phyloP scores from a whole-genome alignment of 345 rosid genomes.

The Geranium brycei region DNA sequence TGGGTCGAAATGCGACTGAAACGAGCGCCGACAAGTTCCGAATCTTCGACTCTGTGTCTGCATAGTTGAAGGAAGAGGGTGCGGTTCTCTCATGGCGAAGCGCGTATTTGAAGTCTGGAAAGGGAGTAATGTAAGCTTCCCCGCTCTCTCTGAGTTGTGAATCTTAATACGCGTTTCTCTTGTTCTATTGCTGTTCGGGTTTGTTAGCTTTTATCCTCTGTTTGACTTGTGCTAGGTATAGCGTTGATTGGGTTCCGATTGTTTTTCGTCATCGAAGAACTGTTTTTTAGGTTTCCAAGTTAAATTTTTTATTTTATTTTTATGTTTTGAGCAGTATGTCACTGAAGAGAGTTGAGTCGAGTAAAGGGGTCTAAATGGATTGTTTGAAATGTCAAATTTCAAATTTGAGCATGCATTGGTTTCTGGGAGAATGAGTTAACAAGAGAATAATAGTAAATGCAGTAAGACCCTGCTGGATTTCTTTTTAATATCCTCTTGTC shows the following conservation, averaged over 20 bases:
- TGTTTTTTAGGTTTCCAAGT: no score
- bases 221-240: constrained; percentile 2
- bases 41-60: constrained; percentile 25
- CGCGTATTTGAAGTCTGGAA: constrained; percentile 82
- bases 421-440: background rate
- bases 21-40: constrained; percentile 13
- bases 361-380: background rate
- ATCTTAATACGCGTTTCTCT: constrained; percentile 5
- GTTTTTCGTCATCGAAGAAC: background rate
- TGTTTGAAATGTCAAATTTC: background rate
- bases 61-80: constrained; percentile 17
- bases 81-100: constrained; percentile 43
- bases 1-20: background rate
- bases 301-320: no score
- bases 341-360: background rate
- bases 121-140: constrained; percentile 72
- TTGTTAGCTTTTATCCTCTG: constrained; percentile 14
- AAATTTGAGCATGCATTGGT: background rate
- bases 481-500: no score
- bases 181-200: constrained; percentile 12
- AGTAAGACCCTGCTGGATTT: background rate
- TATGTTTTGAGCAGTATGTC: background rate
- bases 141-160: background rate
- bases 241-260: background rate
- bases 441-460: background rate